Base-by-base conservation (phyloP, 768 basidiomycete genomes). In the Royoungia palumana region DNA sequence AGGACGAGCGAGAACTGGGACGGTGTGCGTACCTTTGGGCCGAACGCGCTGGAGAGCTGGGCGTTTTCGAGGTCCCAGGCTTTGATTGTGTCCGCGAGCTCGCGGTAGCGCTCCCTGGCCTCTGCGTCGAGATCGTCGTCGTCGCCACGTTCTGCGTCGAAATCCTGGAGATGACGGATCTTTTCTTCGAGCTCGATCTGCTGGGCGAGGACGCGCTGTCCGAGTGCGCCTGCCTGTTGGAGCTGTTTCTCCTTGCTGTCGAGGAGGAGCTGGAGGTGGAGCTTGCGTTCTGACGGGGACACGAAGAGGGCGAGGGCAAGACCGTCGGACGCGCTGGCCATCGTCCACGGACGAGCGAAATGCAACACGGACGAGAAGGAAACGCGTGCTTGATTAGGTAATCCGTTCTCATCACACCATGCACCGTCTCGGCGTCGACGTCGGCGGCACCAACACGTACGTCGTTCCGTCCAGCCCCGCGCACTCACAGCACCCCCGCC, bases 231-330 rank as follows among this genome's bases (percentile, higher is more conserved):
- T 5, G 92, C 91, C 55, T 91, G 87, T 55, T 91, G 85, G 28
- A 97, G 85, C 68, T 97, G 93, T 63, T 84, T 83, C 69, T 94
- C 89, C 76, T 97, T 97, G 65, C 74, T 78, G 71, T 92, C 90
- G 57, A 98, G 80, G 50, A 96, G 82, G 50, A 69, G 70, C 49
- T 85, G 81, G 12, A 84, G 74, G 50, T 81, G 76, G 49, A 75
- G 74, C 61, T 82, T 83, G 69, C 83, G 75, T 67, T 84, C 78
- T 46, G 75, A 79, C 11, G 80, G 66, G 12, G 80, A 77, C 35
- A 77, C 73, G 48, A 79, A 72, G 36, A 69, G 45, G 24, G 59
- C 34, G 38, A 57, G 40, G 24, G 67, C 51, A 39, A 63, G 57
- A 49, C 70, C 75, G 59, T 67, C 65, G 35, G 72, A 74, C 27